These are phyloP conservation scores for Pseudocercospora fuligena DNA, from an alignment of 2,329 filamentous ascomycete species.

Conservation along the genomic window DNA sequence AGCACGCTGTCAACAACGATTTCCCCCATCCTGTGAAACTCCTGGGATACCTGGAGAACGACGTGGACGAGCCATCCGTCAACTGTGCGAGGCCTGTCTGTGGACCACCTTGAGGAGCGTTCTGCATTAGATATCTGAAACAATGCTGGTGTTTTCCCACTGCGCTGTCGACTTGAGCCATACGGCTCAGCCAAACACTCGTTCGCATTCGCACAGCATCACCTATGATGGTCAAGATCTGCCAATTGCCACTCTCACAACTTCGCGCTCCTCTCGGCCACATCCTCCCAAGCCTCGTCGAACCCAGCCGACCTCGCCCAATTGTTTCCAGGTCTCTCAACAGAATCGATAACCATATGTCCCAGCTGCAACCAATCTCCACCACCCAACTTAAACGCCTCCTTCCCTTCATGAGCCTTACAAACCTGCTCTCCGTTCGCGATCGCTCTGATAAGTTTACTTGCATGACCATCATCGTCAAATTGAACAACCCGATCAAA, in stretches of 20 bases:
- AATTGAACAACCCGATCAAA: slow-evolving; percentile 52
- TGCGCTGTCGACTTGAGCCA: too few species aligned
- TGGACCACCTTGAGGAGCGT: too few species aligned
- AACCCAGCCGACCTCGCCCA: slow-evolving; percentile 70
- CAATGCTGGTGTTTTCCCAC: too few species aligned
- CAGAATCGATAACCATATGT: slow-evolving; percentile 66
- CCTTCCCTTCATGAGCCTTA: slow-evolving; percentile 51
- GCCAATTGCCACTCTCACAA: slow-evolving; percentile 25
- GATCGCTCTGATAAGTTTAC: slow-evolving; percentile 75
- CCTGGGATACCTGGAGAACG: too few species aligned
- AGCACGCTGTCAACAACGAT: too few species aligned
- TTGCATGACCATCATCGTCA: slow-evolving; percentile 79
- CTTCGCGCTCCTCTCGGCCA: slow-evolving; percentile 35
- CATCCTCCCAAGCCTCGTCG: slow-evolving; percentile 65
- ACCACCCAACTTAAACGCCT: slow-evolving; percentile 57
- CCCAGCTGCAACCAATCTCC: slow-evolving; percentile 65
- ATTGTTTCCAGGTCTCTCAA: slow-evolving; percentile 56
- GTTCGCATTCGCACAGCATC: too few species aligned
- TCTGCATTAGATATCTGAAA: too few species aligned
- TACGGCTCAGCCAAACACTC: too few species aligned
- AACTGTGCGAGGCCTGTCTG: too few species aligned
- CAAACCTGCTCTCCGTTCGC: slow-evolving; percentile 64
- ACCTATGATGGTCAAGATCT: too few species aligned
- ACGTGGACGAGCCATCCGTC: too few species aligned
- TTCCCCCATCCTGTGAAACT: too few species aligned